Conservation (phyloP, 495 filamentous ascomycete species). For the Aspergillus indologenus region DNA sequence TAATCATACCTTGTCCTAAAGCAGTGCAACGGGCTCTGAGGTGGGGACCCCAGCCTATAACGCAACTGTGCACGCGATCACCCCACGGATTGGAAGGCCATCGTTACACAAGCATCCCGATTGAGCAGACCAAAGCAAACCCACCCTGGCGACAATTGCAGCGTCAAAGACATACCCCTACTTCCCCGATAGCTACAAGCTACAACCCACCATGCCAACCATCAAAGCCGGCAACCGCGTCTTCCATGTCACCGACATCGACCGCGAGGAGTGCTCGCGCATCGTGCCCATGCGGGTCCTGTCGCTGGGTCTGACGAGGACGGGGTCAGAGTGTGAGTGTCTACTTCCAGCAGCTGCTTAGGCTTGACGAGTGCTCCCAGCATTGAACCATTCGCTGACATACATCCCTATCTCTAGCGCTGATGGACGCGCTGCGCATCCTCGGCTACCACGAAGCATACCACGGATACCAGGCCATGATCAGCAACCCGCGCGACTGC, state of each 20-base stretch:
- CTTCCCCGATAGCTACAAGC: not conserved
- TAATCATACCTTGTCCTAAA: too few species aligned
- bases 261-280: not conserved
- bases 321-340: not conserved
- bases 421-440: not conserved
- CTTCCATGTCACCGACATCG: not conserved
- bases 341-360: too few species aligned
- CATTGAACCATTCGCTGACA: not conserved
- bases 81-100: too few species aligned
- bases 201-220: not conserved
- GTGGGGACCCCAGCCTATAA: too few species aligned
- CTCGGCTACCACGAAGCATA: slow-evolving; percentile 6
- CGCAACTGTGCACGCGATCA: too few species aligned
- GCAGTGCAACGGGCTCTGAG: too few species aligned
- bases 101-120: too few species aligned
- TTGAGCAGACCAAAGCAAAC: too few species aligned
- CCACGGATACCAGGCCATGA: slow-evolving; percentile 4
- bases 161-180: not conserved
- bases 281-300: not conserved
- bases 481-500: slow-evolving; percentile 3
- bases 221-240: not conserved
- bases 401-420: slow-evolving; percentile 3
- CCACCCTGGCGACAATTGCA: too few species aligned
- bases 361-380: not conserved
- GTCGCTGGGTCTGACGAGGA: not conserved